Evolutionary conservation across 2,329 filamentous ascomycete species (phyloP), one percentile per base, ranked within the genome.

Genomic region (Leptodontidium sp.): DNA sequence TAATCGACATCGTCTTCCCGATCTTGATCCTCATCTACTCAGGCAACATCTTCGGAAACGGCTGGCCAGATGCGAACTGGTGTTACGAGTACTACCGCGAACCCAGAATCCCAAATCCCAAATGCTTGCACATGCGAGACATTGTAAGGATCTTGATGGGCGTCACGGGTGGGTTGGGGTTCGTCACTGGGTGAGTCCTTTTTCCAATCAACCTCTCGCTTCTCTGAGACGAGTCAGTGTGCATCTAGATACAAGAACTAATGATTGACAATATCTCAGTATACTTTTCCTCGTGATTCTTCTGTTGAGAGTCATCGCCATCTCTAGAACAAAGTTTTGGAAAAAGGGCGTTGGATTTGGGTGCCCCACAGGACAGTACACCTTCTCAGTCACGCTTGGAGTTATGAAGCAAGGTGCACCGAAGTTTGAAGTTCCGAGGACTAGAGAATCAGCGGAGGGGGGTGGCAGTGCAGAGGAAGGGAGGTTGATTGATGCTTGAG

Each of bases 301-400:
- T 6, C 29, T 63, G 2, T 26, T 63, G 24, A 32, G 61, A 40
- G 50, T 63, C 45, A 52, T 63, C 2, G 61, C 61, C 1, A n/a
- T 63, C 8, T 63, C 61, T 5, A 50, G 61, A 40, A 52, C 61
- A 17, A 63, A 63, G 47, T 52, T 52, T 17, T 63, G 61, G 61
- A 63, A 53, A 45, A 53, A 6, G 24, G 24, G 17, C 3, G 24
- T 32, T 21, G 47, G 47, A 1, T 63, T 63, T 14, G 17, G 24
- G 5, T 50, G 26, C 9, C 52, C 52, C 1, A 55, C 61, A n/a
- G 61, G 61, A 29, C 45, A 50, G 35, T 63, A 63, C 14, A 63
- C 47, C 6, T 63, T 50, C 24, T 50, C 47, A 1, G 26, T 63
- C 11, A 50, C 61, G 1, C 50, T 63, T 35, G 50, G 45, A 5